These are phyloP conservation scores for Xylaria grammica DNA, from an alignment of 495 filamentous ascomycete genomes.

Conservation along the genomic window DNA sequence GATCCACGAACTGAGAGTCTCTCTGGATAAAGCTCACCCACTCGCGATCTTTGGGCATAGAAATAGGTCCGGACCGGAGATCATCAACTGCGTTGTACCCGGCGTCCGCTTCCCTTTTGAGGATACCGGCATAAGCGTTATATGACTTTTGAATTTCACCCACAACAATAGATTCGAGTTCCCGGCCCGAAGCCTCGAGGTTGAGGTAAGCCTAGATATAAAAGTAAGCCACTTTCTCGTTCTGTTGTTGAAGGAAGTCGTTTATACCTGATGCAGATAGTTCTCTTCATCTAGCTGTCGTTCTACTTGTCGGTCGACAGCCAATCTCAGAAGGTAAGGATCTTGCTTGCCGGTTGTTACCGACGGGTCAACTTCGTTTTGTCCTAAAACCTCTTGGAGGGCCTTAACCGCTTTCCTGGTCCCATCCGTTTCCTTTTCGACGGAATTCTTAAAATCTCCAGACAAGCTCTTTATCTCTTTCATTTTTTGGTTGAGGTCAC, in stretches of 20 bases:
- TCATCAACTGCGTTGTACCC: conserved; percentile 78
- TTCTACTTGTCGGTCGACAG: conserved; percentile 86
- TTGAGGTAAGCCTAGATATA: conserved; percentile 82
- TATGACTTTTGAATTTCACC: conserved; percentile 97
- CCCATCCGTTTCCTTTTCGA: conserved; percentile 77
- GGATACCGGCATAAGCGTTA: conserved; percentile 85
- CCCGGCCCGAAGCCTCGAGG: conserved; percentile 89
- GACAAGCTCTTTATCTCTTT: conserved; percentile 95
- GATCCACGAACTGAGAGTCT: conserved; percentile 88
- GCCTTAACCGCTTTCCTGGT: conserved; percentile 74
- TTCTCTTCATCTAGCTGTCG: conserved; percentile 97
- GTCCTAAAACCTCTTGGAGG: conserved; percentile 78
- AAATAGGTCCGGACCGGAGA: conserved; percentile 81
- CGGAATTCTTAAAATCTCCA: conserved; percentile 91
- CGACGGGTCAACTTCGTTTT: conserved; percentile 76
- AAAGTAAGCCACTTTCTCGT: conserved; percentile 2
- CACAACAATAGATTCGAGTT: conserved; percentile 93
- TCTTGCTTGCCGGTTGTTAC: conserved; percentile 83
- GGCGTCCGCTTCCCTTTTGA: conserved; percentile 87
- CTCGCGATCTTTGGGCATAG: conserved; percentile 89
- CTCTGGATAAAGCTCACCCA: conserved; percentile 84
- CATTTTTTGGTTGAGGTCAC: conserved; percentile 91
- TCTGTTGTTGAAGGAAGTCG: neutral
- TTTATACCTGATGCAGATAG: conserved; percentile 82
- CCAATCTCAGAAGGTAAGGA: conserved; percentile 83